Percentiles rank a stretch among this genome's conserved stretches.
Conservation (phyloP, 768 basidiomycete species). For the Termitomyces sp. region DNA sequence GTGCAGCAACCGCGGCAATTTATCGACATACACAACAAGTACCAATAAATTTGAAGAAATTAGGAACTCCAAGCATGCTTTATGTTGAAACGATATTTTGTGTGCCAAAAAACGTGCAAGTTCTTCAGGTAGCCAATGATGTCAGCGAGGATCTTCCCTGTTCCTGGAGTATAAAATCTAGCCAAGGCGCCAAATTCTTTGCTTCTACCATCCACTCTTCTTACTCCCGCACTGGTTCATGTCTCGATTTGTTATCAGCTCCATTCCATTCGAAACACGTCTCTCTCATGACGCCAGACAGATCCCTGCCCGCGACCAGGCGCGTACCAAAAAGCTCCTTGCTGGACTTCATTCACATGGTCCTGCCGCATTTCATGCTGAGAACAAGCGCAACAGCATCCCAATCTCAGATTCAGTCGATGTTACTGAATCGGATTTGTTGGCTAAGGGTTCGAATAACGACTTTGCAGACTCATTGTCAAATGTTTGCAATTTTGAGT, state of each 20-base stretch:
- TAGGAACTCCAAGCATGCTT: neutral
- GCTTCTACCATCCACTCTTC: neutral
- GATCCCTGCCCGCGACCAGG: conserved; percentile 47
- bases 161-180: conserved; percentile 1
- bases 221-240: conserved; percentile 18
- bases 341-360: conserved; percentile 50
- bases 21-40: neutral
- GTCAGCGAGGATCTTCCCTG: conserved; percentile 8
- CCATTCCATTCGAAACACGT: conserved; percentile 42
- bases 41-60: neutral
- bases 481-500: conserved; percentile 22
- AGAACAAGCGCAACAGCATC: conserved; percentile 6
- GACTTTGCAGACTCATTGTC: neutral
- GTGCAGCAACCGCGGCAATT: neutral
- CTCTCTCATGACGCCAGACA: conserved; percentile 39
- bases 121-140: neutral
- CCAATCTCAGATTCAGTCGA: conserved; percentile 36
- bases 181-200: neutral
- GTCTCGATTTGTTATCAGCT: conserved; percentile 29
- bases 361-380: conserved; percentile 30
- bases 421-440: conserved; percentile 47
- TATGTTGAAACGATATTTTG: no score
- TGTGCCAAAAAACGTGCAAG: neutral
- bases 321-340: conserved; percentile 52
- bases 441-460: neutral